Percentiles rank a stretch among this genome's conserved stretches.
Evolutionary conservation across 2,329 filamentous ascomycete species (phyloP).

Genomic region (Sarocladium strictum): DNA sequence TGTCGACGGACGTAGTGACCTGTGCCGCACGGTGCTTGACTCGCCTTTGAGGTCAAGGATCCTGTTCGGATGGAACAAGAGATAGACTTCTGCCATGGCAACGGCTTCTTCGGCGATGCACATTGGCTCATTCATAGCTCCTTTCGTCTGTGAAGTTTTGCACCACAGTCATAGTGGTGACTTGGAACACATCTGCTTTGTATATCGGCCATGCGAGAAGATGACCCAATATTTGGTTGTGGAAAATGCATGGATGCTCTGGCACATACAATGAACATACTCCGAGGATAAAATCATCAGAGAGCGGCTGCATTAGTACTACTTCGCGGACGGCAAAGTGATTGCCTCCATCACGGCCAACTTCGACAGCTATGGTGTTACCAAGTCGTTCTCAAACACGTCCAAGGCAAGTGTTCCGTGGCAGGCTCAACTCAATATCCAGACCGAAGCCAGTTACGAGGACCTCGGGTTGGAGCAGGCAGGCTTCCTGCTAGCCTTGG

Average conservation of each 20-base stretch:
- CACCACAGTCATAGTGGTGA: too few species aligned
- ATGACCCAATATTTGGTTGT: too few species aligned
- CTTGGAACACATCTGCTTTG: too few species aligned
- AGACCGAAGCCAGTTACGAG: not conserved
- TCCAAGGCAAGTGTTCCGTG: not conserved
- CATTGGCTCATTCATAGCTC: too few species aligned
- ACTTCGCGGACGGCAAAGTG: not conserved
- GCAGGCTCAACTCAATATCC: not conserved
- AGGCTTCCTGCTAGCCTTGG: not conserved
- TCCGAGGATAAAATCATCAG: not conserved
- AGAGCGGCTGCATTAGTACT: not conserved
- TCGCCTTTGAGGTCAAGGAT: too few species aligned
- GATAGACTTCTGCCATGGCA: too few species aligned
- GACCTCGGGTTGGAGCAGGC: not conserved
- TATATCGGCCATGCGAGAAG: too few species aligned
- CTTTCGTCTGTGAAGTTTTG: too few species aligned
- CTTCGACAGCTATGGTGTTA: not conserved
- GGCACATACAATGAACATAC: not conserved
- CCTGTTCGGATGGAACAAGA: too few species aligned
- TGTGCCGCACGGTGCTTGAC: too few species aligned
- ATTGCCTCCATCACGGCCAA: not conserved
- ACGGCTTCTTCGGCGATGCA: too few species aligned
- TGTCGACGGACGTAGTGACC: too few species aligned
- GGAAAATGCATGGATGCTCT: not conserved
- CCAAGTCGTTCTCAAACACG: not conserved